Percentiles rank a stretch among this genome's conserved stretches.
Evolutionary conservation across 1,139 yeast species (phyloP).

Genomic region (Yamadazyma spencermartinsiae): DNA sequence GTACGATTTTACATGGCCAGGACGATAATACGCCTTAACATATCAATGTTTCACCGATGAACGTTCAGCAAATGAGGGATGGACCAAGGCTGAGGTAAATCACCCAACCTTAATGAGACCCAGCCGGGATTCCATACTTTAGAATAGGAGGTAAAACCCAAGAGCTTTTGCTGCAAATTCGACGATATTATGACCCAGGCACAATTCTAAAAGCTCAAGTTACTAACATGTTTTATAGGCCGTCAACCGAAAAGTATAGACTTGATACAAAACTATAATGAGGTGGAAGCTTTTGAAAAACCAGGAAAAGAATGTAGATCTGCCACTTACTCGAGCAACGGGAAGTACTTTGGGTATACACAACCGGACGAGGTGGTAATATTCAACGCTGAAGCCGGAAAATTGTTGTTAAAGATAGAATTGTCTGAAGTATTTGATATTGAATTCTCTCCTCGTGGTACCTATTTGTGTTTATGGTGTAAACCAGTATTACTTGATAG

Average conservation of each 20-base stretch:
- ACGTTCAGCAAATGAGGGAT: background rate
- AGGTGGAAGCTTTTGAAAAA: slow-evolving; percentile 33
- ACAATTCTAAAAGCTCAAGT: too few relatives aligned
- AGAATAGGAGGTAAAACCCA: too few relatives aligned
- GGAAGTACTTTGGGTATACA: slow-evolving; percentile 57
- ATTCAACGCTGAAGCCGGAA: slow-evolving; percentile 37
- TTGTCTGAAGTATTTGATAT: slow-evolving; percentile 73
- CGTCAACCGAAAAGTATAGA: slow-evolving; percentile 66
- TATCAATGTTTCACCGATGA: too few relatives aligned
- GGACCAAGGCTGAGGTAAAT: too few relatives aligned
- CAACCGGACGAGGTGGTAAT: slow-evolving; percentile 59
- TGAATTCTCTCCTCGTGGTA: slow-evolving; percentile 87
- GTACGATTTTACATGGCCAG: slow-evolving; percentile 17
- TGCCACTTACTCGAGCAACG: slow-evolving; percentile 54
- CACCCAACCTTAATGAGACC: too few relatives aligned
- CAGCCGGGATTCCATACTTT: too few relatives aligned
- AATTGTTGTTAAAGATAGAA: slow-evolving; percentile 42
- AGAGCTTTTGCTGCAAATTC: too few relatives aligned
- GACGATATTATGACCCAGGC: too few relatives aligned
- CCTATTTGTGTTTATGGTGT: slow-evolving; percentile 85
- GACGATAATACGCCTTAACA: too few relatives aligned
- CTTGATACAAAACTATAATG: slow-evolving; percentile 52
- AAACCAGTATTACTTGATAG: slow-evolving; percentile 65
- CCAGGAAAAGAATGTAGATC: slow-evolving; percentile 44
- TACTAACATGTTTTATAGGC: slow-evolving; percentile 32